These are phyloP conservation scores for Blastobotrys niveus DNA, from an alignment of 1,139 yeast genomes.

Conservation along the genomic window DNA sequence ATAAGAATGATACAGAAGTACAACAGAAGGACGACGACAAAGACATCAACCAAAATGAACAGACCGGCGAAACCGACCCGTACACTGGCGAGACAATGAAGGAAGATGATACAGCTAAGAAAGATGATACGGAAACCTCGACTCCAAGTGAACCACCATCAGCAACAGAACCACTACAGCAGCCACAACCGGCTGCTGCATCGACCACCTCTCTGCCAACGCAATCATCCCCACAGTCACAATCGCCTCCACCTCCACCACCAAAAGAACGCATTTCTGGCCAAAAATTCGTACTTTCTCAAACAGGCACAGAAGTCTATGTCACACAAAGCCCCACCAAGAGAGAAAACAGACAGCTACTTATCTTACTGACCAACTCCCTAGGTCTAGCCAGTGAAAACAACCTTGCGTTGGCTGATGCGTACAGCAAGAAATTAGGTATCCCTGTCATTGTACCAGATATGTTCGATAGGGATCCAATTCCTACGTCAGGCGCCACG, in stretches of 20 bases:
- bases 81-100: no score
- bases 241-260: constrained; percentile 15
- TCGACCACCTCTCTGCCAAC: no score
- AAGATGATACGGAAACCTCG: background rate
- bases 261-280: constrained; percentile 19
- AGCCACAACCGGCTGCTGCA: background rate
- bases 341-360: constrained; percentile 18
- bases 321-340: constrained; percentile 21
- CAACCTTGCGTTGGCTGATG: constrained; percentile 32
- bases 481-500: constrained; percentile 28
- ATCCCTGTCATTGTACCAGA: constrained; percentile 33
- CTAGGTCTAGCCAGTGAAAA: constrained; percentile 30
- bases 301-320: constrained; percentile 26
- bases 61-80: background rate
- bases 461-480: constrained; percentile 33
- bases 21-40: background rate
- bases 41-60: no score
- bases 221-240: background rate
- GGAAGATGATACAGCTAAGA: background rate
- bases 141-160: background rate
- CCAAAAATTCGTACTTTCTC: constrained; percentile 26
- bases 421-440: constrained; percentile 25
- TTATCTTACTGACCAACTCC: constrained; percentile 32
- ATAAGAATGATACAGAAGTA: background rate
- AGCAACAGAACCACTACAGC: background rate